Base-by-base conservation (phyloP, 2,329 filamentous ascomycete genomes). In the Colletotrichum nymphaeae region DNA sequence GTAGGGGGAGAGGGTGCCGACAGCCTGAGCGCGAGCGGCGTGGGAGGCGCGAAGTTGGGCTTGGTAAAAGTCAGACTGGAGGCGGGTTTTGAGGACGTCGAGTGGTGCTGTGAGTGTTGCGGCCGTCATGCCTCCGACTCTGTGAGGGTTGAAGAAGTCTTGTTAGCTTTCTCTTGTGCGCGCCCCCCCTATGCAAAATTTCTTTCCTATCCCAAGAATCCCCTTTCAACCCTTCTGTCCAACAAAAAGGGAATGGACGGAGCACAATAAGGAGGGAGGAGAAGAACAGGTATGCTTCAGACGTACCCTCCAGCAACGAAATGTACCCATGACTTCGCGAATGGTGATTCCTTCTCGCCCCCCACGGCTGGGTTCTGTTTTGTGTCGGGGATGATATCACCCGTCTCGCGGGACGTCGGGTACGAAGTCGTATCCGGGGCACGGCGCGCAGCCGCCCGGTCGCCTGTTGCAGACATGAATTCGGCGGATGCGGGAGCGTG, bases 51-150 rank as follows among this genome's bases (percentile, higher is more conserved):
- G 88, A 58, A 98, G 88, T 83, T 98, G 94, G 9, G 92, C 88
- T 82, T 98, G 94, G 87, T 98, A 98, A 82, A 97, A 97, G 80
- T 97, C 95, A 79, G 95, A 97, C 82, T 98, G 96, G 3, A 98
- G 88, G 46, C 96, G 92, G 12, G 96, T 98, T 83, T 97, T 97
- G 63, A 98, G 89, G 37, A 98, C 95, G 80, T 98, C 96, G 73
- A 98, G 93, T 26, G 96, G 96, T 9, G 95, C 95, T 1, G 96
- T 98, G n/a, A 98, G 84, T n/a, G 94, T 92, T 28, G 96, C 94
- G 12, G 96, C 93, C 22, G 94, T 95, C 92, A 98, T 97, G 77
- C 95, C 95, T 77, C 95, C 95, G 65, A 94, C 85, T 55, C 95
- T 97, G 76, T 42, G 75, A 24, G 19, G 12, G 24, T 24, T 56